A percentile compares a stretch with the other conserved stretches of the same genome.
Conservation (phyloP, 306 rosid genomes). For the Acacia confusa region DNA sequence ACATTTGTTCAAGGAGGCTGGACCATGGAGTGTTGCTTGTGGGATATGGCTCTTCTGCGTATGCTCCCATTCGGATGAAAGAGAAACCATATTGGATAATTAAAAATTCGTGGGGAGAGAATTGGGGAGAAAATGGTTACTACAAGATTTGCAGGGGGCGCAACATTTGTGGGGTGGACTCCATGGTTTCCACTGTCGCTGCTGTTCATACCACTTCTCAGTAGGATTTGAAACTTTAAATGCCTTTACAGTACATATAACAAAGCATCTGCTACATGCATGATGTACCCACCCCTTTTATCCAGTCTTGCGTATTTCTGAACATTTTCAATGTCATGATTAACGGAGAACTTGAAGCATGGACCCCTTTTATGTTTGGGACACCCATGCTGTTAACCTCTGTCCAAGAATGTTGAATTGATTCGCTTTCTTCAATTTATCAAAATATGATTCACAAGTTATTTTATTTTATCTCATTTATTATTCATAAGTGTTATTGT, state of each 20-base stretch:
- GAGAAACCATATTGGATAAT: slow-evolving; percentile 94
- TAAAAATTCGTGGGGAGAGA: slow-evolving; percentile 91
- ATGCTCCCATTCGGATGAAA: slow-evolving; percentile 78
- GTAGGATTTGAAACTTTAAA: slow-evolving; percentile 4
- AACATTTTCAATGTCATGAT: background rate
- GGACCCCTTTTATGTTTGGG: background rate
- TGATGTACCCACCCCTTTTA: background rate
- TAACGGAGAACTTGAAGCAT: background rate
- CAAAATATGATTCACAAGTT: background rate
- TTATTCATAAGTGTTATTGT: no score
- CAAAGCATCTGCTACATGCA: background rate
- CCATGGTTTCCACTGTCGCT: slow-evolving; percentile 83
- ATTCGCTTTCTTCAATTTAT: background rate
- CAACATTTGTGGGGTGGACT: slow-evolving; percentile 86
- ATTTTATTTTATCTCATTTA: no score
- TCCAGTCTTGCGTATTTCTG: background rate
- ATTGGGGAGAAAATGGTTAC: slow-evolving; percentile 93
- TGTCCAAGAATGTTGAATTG: background rate
- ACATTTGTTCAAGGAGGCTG: slow-evolving; percentile 68
- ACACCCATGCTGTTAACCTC: background rate
- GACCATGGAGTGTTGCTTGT: slow-evolving; percentile 90
- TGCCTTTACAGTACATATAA: slow-evolving; percentile 25
- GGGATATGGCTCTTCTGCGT: slow-evolving; percentile 77
- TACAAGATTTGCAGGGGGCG: slow-evolving; percentile 86
- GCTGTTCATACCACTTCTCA: slow-evolving; percentile 47